Conservation (phyloP, 352 stramenopile species). For the Elongisporangium prolatum region DNA sequence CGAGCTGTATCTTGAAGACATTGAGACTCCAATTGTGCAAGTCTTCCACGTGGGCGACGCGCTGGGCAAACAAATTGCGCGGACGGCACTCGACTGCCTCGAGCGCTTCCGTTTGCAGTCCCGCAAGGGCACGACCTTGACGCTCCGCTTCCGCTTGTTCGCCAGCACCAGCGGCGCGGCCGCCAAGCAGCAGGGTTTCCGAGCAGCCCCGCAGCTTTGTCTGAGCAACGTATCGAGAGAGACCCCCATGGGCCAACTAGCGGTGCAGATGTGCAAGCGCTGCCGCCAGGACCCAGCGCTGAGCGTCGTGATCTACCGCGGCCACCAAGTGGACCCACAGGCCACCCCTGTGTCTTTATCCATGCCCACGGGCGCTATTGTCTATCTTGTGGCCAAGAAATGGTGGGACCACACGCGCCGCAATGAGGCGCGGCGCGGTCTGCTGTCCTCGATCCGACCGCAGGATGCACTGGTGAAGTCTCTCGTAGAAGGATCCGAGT, state of each 20-base stretch:
- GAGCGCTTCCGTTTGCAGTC: slow-evolving; percentile 31
- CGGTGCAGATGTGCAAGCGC: slow-evolving; percentile 37
- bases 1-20: slow-evolving; percentile 26
- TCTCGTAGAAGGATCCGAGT: slow-evolving; percentile 31
- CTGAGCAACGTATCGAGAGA: slow-evolving; percentile 30
- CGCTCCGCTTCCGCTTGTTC: slow-evolving; percentile 38
- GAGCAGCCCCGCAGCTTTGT: slow-evolving; percentile 11
- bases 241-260: slow-evolving; percentile 23
- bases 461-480: slow-evolving; percentile 43
- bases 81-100: slow-evolving; percentile 12
- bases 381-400: slow-evolving; percentile 40
- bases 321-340: slow-evolving; percentile 30
- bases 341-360: slow-evolving; percentile 24
- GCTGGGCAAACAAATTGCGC: slow-evolving; percentile 8
- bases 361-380: slow-evolving; percentile 34
- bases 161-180: slow-evolving; percentile 9
- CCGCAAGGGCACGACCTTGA: slow-evolving; percentile 29
- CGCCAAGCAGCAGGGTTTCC: slow-evolving; percentile 11
- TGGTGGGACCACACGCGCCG: slow-evolving; percentile 56
- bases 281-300: slow-evolving; percentile 20
- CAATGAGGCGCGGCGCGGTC: slow-evolving; percentile 40
- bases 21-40: slow-evolving; percentile 6
- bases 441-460: slow-evolving; percentile 41
- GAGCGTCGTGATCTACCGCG: slow-evolving; percentile 36
- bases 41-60: slow-evolving; percentile 10